These are phyloP conservation scores for Mollisiaceae sp. DNA, from an alignment of 2,329 filamentous ascomycete genomes.

Conservation along the genomic window DNA sequence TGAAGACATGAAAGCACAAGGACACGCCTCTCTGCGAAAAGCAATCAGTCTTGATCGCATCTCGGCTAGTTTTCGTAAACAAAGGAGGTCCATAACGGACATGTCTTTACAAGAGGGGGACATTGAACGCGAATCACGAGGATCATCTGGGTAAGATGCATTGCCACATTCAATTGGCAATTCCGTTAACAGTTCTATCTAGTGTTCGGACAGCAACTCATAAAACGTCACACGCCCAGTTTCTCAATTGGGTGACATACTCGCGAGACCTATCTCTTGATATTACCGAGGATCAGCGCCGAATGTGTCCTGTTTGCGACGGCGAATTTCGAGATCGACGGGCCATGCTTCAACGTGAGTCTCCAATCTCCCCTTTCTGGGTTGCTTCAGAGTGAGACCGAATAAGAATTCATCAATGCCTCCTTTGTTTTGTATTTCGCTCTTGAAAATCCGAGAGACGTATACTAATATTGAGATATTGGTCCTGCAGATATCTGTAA, in stretches of 20 bases:
- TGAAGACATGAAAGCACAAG: conserved; percentile 1
- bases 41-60: conserved; percentile 7
- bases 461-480: too few species aligned
- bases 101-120: background rate
- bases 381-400: too few species aligned
- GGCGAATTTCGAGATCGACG: background rate
- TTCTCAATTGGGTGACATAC: conserved; percentile 7
- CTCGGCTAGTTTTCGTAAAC: background rate
- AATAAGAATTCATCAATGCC: too few species aligned
- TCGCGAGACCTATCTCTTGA: background rate
- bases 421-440: too few species aligned
- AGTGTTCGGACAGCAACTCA: conserved; percentile 2
- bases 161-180: background rate
- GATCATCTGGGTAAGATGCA: background rate
- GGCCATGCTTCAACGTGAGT: conserved; percentile 1
- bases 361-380: background rate
- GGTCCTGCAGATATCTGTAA: background rate
- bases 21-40: background rate
- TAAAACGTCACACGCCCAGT: background rate
- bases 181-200: background rate
- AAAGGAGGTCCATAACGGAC: background rate
- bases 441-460: too few species aligned
- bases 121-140: background rate
- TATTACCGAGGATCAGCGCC: background rate
- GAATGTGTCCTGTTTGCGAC: conserved; percentile 7